These are phyloP conservation scores for Oryza australiensis DNA, from an alignment of 176 grass and related monocot species.

Conservation along the genomic window DNA sequence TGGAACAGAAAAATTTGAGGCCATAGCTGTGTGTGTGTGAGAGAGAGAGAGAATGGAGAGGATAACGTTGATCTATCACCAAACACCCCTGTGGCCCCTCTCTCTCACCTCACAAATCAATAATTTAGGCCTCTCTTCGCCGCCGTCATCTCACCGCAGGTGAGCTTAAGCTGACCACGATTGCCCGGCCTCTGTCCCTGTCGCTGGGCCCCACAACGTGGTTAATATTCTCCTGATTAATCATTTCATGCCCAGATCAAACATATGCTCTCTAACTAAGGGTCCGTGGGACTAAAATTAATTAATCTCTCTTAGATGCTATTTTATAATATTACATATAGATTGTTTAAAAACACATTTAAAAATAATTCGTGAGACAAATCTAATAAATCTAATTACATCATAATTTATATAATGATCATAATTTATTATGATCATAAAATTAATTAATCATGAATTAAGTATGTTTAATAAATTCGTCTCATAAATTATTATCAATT, in stretches of 20 bases:
- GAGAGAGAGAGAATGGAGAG: neutral
- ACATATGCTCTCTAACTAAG: neutral
- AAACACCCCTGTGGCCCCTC: neutral
- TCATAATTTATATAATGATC: too few species aligned
- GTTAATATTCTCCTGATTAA: neutral
- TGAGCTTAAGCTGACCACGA: neutral
- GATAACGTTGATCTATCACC: conserved; percentile 43
- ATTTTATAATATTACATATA: too few species aligned
- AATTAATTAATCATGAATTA: too few species aligned
- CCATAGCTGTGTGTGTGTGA: neutral
- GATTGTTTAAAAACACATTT: too few species aligned
- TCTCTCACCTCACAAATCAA: conserved; percentile 14
- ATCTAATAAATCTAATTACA: too few species aligned
- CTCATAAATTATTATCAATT: too few species aligned
- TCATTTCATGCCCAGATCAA: conserved; percentile 10
- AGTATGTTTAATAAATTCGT: too few species aligned
- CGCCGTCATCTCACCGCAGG: neutral
- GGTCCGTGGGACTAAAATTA: too few species aligned
- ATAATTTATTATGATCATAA: too few species aligned
- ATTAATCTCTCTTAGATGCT: too few species aligned
- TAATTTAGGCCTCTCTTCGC: neutral
- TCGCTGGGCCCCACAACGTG: neutral
- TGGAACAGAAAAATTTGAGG: neutral
- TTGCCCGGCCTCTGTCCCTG: neutral
- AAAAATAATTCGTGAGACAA: too few species aligned